Base-by-base conservation (phyloP, 1,284 basidiomycete species). In the Sphagnurus paluster region DNA sequence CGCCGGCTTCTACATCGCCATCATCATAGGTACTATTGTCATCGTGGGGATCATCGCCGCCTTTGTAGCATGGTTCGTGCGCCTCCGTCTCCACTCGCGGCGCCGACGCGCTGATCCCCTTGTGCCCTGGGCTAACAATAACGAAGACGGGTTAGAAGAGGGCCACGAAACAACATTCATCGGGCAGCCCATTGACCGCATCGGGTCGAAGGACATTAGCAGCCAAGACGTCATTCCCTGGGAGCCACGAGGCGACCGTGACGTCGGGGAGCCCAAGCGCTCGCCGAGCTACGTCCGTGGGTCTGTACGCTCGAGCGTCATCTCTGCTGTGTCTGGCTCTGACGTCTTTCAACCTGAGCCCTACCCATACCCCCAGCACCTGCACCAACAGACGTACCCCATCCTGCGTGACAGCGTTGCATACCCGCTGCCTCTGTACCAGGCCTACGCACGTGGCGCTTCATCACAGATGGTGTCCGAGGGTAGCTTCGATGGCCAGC, bases 1-100 rank as follows among this genome's bases (percentile, higher is more conserved):
- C n/a, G 57, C 70, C 5, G 62, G 68, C 16, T 65, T 73, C 52
- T 76, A 74, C 53, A 56, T 74, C 17, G 76, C 68, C 9, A 69
- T 79, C 42, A 64, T 67, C 5, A 58, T 80, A 9, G 74, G 69
- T 8, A 56, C 58, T 4, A 68, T 80, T 21, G 63, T 67, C 5
- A 66, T 61, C 13, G 54, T 72, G 24, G 70, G 68, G 3, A 56
- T 69, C 32, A 26, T 76, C 20, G 62, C 69, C 13, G 69, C 70
- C 2, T 39, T 71, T 17, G 51, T 72, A 32, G 64, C 65, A 1
- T 76, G 71, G 69, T 67, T 64, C 56, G 50, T 72, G 28, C 69
- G 72, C 26, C 56, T 66, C 16, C 64, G 69, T 40, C 48, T 63
- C 40, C 67, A 65, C 19, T 57, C 65, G 9, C 63, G 62, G 28